These are phyloP conservation scores for Russula vinacea DNA, from an alignment of 768 basidiomycete species.

Conservation along the genomic window DNA sequence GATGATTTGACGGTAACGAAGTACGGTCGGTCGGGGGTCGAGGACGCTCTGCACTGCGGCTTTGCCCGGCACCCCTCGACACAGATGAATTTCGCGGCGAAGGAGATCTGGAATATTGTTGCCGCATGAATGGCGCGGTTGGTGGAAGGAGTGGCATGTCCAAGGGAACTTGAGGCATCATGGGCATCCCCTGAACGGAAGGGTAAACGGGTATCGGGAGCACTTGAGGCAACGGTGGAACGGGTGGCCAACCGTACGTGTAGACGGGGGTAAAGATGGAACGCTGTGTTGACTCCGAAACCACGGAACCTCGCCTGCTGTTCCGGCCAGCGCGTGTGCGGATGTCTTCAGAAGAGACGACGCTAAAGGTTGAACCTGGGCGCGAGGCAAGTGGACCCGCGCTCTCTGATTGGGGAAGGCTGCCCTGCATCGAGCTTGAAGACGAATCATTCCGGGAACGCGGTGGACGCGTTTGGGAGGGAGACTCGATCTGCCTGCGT, in stretches of 20 bases:
- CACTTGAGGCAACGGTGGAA: slow-evolving; percentile 20
- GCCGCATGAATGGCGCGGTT: slow-evolving; percentile 30
- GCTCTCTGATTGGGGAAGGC: slow-evolving; percentile 18
- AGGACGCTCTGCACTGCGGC: slow-evolving; percentile 26
- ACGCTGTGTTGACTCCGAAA: slow-evolving; percentile 26
- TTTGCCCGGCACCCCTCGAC: slow-evolving; percentile 11
- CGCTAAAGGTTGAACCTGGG: slow-evolving; percentile 16
- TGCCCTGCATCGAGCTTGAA: slow-evolving; percentile 21
- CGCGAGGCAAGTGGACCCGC: slow-evolving; percentile 14
- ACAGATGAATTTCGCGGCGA: slow-evolving; percentile 22
- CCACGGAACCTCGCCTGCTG: slow-evolving; percentile 22
- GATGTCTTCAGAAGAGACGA: slow-evolving; percentile 25
- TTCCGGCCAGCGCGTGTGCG: slow-evolving; percentile 14
- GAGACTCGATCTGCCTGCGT: slow-evolving; percentile 19
- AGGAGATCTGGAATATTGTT: slow-evolving; percentile 22
- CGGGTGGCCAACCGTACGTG: slow-evolving; percentile 22
- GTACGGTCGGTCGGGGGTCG: slow-evolving; percentile 4
- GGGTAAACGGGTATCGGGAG: slow-evolving; percentile 23
- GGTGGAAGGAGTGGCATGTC: slow-evolving; percentile 32
- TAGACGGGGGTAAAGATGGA: slow-evolving; percentile 6
- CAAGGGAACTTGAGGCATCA: slow-evolving; percentile 27
- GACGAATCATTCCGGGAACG: slow-evolving; percentile 13
- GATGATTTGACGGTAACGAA: slow-evolving; percentile 20
- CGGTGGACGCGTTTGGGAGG: background rate
- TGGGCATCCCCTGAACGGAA: slow-evolving; percentile 23